Conservation (phyloP, 2,329 filamentous ascomycete species). For the Hypocreales sp. region DNA sequence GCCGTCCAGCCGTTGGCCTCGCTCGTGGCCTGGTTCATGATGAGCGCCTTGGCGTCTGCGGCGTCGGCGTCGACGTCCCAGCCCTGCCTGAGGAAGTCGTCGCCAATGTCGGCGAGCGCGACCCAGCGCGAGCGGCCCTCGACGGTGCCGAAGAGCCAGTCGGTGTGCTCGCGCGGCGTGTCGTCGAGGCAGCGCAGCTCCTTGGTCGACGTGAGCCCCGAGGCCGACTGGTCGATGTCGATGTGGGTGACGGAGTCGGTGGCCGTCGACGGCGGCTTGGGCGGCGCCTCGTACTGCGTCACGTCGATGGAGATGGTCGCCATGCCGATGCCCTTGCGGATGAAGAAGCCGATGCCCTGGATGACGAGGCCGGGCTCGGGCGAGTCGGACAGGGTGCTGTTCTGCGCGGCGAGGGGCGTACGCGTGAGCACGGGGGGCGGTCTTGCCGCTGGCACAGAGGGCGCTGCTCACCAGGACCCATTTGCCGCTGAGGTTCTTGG, state of each 20-base stretch:
- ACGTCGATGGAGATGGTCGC: constrained; percentile 54
- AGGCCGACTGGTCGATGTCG: constrained; percentile 59
- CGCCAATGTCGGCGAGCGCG: constrained; percentile 29
- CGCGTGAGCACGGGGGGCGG: background rate
- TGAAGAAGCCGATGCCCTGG: constrained; percentile 57
- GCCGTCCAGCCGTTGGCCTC: constrained; percentile 37
- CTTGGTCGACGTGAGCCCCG: constrained; percentile 49
- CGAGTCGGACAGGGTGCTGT: constrained; percentile 56
- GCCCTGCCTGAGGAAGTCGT: constrained; percentile 38
- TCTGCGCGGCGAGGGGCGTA: constrained; percentile 32
- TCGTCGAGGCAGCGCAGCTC: constrained; percentile 40
- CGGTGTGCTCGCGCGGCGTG: constrained; percentile 45
- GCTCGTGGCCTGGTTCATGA: constrained; percentile 48
- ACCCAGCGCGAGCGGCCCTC: constrained; percentile 42
- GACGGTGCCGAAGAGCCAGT: constrained; percentile 68
- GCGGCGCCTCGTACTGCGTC: constrained; percentile 34
- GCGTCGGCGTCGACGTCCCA: constrained; percentile 47
- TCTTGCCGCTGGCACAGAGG: background rate
- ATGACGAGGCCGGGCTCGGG: constrained; percentile 54
- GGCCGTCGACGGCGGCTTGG: constrained; percentile 21
- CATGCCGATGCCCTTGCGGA: constrained; percentile 54
- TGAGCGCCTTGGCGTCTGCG: constrained; percentile 23
- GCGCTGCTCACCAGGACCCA: constrained; percentile 47
- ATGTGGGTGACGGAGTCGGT: constrained; percentile 39
- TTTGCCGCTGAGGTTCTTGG: constrained; percentile 51